Percentiles rank a stretch among this genome's conserved stretches.
phyloP scores from a whole-genome alignment of 78 protist genomes.

The Trichosphaerium sp. region DNA sequence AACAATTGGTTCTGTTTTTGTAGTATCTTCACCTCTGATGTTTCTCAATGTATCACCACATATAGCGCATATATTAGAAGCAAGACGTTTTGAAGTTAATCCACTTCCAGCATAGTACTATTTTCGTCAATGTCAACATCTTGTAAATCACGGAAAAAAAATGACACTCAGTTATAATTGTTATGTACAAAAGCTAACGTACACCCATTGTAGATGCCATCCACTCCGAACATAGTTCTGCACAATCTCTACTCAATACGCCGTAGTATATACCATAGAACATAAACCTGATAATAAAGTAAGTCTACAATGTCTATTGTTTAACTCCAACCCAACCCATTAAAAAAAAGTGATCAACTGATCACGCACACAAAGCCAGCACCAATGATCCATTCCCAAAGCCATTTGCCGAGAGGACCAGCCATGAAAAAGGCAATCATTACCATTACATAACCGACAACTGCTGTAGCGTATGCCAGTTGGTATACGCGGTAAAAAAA shows the following conservation, averaged over 20 bases:
- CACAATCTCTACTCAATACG: constrained; percentile 34
- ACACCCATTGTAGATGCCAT: constrained; percentile 13
- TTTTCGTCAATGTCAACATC: not conserved
- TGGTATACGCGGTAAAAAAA: not conserved
- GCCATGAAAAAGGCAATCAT: too few relatives aligned
- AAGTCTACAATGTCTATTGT: not conserved
- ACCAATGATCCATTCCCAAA: not conserved
- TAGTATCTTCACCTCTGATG: not conserved
- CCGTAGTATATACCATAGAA: constrained; percentile 55
- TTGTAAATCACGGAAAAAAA: not conserved
- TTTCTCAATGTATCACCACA: not conserved
- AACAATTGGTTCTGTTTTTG: not conserved
- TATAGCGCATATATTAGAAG: not conserved
- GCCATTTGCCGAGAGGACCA: not conserved
- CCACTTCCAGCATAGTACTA: not conserved
- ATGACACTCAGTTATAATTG: not conserved
- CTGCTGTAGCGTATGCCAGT: not conserved
- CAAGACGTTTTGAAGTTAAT: not conserved
- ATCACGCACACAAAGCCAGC: not conserved
- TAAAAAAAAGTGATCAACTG: too few relatives aligned
- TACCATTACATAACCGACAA: not conserved
- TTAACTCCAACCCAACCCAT: too few relatives aligned
- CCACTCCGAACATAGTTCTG: constrained; percentile 22
- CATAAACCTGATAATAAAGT: not conserved
- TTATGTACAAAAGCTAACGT: not conserved